Evolutionary conservation across 345 rosid genomes (phyloP).

Genomic region (Camelina neglecta): DNA sequence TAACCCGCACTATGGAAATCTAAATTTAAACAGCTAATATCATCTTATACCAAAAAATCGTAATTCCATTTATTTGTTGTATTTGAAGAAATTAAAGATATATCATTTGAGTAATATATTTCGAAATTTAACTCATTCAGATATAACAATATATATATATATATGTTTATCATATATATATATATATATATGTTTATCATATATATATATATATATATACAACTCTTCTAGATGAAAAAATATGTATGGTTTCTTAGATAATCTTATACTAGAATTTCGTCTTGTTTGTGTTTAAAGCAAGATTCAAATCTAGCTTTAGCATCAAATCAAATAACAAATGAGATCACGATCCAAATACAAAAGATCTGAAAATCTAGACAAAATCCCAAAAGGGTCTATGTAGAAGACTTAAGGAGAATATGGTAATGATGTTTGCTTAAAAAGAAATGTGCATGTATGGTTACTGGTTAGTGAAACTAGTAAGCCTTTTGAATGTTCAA

Average conservation of each 20-base stretch:
- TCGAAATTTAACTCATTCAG: neutral
- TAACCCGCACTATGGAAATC: neutral
- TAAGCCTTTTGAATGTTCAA: constrained; percentile 28
- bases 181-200: neutral
- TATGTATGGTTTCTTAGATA: neutral
- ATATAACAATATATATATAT: neutral
- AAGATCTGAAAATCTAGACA: constrained; percentile 41
- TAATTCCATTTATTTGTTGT: neutral
- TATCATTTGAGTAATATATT: neutral
- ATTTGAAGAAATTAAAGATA: neutral
- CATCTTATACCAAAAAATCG: neutral
- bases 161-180: neutral
- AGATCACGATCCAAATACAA: constrained; percentile 39
- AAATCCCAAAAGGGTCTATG: constrained; percentile 32
- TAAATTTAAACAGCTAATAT: too few relatives aligned
- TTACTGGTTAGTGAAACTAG: constrained; percentile 25
- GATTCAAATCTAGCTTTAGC: constrained; percentile 38
- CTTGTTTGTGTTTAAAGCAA: constrained; percentile 33
- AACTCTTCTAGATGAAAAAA: neutral
- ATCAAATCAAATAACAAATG: constrained; percentile 32
- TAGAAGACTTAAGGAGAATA: constrained; percentile 37
- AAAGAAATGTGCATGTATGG: constrained; percentile 34
- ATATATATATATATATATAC: neutral
- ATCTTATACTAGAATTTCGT: neutral
- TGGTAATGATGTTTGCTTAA: constrained; percentile 42